Percentiles rank a stretch among this genome's conserved stretches.
These are phyloP conservation scores for Blepharisma stoltei DNA, from an alignment of 73 alveolate genomes.

Conservation along the genomic window DNA sequence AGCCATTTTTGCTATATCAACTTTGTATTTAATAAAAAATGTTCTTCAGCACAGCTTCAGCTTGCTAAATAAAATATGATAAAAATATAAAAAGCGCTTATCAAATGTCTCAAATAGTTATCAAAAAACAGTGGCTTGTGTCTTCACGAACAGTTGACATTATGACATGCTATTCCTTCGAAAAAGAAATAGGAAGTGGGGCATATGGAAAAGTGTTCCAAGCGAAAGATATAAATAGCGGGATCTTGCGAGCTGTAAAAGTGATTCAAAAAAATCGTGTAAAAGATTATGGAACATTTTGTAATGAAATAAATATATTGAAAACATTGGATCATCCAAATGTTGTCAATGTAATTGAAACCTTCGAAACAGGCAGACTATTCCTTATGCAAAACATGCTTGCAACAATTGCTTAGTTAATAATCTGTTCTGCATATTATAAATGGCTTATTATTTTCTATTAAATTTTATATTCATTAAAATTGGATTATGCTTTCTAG, in stretches of 20 bases:
- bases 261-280: conserved; percentile 32
- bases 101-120: background rate
- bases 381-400: too few species aligned
- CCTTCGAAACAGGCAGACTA: background rate
- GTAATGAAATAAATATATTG: background rate
- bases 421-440: too few species aligned
- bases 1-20: too few species aligned
- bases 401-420: too few species aligned
- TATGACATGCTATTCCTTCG: background rate
- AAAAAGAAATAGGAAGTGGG: conserved; percentile 36
- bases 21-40: too few species aligned
- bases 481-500: conserved; percentile 12
- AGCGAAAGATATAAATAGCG: conserved; percentile 34
- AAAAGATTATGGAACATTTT: background rate
- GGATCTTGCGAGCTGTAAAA: conserved; percentile 36
- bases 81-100: too few species aligned
- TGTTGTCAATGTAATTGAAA: conserved; percentile 10
- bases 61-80: too few species aligned
- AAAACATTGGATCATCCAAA: conserved; percentile 19
- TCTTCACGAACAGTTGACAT: background rate
- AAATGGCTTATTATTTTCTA: too few species aligned
- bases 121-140: conserved; percentile 17
- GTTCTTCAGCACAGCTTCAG: too few species aligned
- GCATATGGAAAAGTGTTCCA: conserved; percentile 46
- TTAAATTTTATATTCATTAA: too few species aligned